phyloP scores from a whole-genome alignment of 768 basidiomycete genomes.

The Suillus discolor region DNA sequence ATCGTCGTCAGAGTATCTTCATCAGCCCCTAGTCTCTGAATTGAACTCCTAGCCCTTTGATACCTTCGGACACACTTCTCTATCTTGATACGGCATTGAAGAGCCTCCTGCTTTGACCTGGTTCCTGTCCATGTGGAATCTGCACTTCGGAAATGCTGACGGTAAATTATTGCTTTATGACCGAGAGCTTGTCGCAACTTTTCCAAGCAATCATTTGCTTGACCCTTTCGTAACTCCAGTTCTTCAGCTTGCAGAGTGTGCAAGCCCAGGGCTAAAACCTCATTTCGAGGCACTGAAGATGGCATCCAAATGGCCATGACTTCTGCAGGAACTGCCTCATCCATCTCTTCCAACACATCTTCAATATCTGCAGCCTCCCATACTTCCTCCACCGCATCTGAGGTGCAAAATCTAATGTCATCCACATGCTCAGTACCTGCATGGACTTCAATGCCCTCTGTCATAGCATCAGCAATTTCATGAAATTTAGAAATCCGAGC shows the following conservation, averaged over 20 bases:
- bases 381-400: neutral
- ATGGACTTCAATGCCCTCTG: neutral
- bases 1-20: neutral
- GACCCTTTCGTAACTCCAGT: neutral
- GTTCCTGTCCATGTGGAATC: slow-evolving; percentile 3
- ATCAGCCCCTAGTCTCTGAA: neutral
- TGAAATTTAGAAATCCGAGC: neutral
- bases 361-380: neutral
- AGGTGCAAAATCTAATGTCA: neutral
- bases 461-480: neutral
- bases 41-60: neutral
- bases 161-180: slow-evolving; percentile 5
- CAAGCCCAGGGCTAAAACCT: neutral
- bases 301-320: slow-evolving; percentile 12
- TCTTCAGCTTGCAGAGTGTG: neutral
- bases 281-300: neutral
- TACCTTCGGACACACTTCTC: slow-evolving; percentile 7
- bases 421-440: neutral
- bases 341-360: neutral
- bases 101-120: slow-evolving; percentile 6
- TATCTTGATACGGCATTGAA: too few species aligned
- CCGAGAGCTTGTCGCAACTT: slow-evolving; percentile 3
- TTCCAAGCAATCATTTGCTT: slow-evolving; percentile 9
- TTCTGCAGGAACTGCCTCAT: neutral
- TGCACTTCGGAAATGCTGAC: slow-evolving; percentile 4